Conservation (phyloP, 768 basidiomycete genomes). For the Mycena polygramma region DNA sequence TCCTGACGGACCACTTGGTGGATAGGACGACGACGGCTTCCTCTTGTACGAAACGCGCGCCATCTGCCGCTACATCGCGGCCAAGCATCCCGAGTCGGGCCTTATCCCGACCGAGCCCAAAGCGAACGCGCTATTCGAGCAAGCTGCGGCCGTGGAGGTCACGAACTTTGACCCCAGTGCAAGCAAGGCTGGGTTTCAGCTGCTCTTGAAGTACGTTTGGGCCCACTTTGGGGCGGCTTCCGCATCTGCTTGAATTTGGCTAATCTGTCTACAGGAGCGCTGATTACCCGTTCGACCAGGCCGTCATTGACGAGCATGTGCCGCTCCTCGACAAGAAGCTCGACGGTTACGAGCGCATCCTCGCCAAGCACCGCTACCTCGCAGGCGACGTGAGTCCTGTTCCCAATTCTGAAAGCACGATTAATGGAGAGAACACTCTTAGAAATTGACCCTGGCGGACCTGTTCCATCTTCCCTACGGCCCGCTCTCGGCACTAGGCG, state of each 20-base stretch:
- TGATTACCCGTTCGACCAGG: conserved; percentile 43
- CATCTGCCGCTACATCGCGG: conserved; percentile 59
- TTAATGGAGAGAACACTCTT: fast-evolving
- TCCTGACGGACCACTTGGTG: background rate
- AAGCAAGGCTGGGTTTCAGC: conserved; percentile 1
- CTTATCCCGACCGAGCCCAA: conserved; percentile 46
- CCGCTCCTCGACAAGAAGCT: conserved; percentile 48
- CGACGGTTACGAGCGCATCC: conserved; percentile 57
- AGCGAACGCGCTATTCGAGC: conserved; percentile 45
- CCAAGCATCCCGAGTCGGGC: conserved; percentile 55
- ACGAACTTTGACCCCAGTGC: conserved; percentile 19
- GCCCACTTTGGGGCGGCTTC: too few species aligned
- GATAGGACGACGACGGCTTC: conserved; percentile 59
- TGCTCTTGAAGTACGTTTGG: conserved; percentile 3
- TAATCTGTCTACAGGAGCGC: background rate
- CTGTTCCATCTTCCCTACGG: conserved; percentile 56
- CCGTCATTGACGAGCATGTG: conserved; percentile 34
- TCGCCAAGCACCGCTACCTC: conserved; percentile 56
- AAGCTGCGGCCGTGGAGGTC: conserved; percentile 26
- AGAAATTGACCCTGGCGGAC: conserved; percentile 22
- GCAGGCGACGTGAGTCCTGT: conserved; percentile 53
- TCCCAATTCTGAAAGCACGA: too few species aligned
- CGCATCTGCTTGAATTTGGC: background rate
- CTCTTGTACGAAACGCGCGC: conserved; percentile 62
- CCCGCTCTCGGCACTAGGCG: background rate